Percentiles rank a stretch among this genome's conserved stretches.
These are phyloP conservation scores for Serendipita sp. DNA, from an alignment of 768 basidiomycete species.

Conservation along the genomic window DNA sequence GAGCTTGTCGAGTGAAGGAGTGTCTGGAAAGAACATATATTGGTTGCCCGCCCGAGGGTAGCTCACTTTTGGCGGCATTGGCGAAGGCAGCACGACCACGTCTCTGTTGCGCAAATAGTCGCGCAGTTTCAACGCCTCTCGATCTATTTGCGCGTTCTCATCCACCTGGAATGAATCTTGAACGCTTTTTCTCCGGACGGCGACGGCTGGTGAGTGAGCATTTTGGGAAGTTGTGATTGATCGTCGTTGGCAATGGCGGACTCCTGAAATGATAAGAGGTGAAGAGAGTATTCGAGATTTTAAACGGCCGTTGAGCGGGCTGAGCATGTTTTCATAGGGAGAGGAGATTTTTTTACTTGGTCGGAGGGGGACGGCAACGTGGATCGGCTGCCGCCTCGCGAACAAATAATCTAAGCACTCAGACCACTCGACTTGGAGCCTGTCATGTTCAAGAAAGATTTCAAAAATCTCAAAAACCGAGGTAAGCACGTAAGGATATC, in stretches of 20 bases:
- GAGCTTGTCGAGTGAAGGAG: conserved; percentile 48
- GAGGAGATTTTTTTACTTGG: not conserved
- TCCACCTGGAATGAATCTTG: not conserved
- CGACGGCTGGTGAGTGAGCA: not conserved
- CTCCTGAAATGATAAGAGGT: not conserved
- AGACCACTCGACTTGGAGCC: conserved; percentile 4
- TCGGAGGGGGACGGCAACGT: not conserved
- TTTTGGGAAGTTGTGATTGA: not conserved
- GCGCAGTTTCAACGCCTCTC: not conserved
- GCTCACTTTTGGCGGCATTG: not conserved
- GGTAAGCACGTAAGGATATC: not conserved
- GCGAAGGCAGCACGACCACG: not conserved
- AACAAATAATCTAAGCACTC: not conserved
- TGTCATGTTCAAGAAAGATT: conserved; percentile 6
- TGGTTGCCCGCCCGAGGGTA: not conserved
- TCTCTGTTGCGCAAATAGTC: not conserved
- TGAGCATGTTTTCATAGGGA: not conserved
- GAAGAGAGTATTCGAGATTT: not conserved
- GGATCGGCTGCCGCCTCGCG: not conserved
- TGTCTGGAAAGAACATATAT: conserved; percentile 34
- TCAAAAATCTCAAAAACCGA: conserved; percentile 2
- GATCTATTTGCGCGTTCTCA: not conserved
- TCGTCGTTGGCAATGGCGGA: not conserved
- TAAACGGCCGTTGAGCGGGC: not conserved
- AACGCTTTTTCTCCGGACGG: not conserved